Conservation (phyloP, 2,329 filamentous ascomycete species). For the Diaporthe vaccinii region DNA sequence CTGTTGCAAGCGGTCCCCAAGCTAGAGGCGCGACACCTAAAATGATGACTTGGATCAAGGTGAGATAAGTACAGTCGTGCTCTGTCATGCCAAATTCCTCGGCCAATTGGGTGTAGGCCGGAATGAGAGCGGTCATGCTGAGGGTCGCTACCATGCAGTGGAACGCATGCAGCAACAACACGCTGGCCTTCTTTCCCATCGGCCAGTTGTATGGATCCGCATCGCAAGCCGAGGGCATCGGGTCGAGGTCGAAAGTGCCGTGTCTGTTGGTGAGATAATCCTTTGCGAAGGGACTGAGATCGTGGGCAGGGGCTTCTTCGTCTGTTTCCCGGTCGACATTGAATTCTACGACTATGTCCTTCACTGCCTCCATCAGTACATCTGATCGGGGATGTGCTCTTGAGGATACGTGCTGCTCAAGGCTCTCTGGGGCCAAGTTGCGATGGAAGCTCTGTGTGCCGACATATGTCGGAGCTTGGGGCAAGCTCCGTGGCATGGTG, state of each 20-base stretch:
- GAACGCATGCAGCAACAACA: slow-evolving; percentile 62
- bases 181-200: slow-evolving; percentile 61
- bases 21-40: slow-evolving; percentile 21
- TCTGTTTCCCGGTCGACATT: not conserved
- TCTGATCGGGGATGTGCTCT: not conserved
- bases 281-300: slow-evolving; percentile 47
- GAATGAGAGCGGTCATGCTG: slow-evolving; percentile 62
- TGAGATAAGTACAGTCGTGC: slow-evolving; percentile 28
- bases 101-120: slow-evolving; percentile 62
- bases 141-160: slow-evolving; percentile 66
- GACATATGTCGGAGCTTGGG: not conserved
- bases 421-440: not conserved
- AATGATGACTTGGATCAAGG: slow-evolving; percentile 1
- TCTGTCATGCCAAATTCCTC: slow-evolving; percentile 58
- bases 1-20: slow-evolving; percentile 21
- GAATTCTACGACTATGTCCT: not conserved
- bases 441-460: slow-evolving; percentile 34
- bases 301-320: not conserved
- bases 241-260: slow-evolving; percentile 66
- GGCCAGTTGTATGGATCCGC: slow-evolving; percentile 69
- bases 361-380: not conserved
- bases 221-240: slow-evolving; percentile 60
- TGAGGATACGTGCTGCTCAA: not conserved
- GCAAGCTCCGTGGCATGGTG: not conserved
- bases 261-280: slow-evolving; percentile 64